Percentiles rank a stretch among this genome's conserved stretches.
These are phyloP conservation scores for Trifolium subterraneum DNA, from an alignment of 306 rosid genomes.

Conservation along the genomic window DNA sequence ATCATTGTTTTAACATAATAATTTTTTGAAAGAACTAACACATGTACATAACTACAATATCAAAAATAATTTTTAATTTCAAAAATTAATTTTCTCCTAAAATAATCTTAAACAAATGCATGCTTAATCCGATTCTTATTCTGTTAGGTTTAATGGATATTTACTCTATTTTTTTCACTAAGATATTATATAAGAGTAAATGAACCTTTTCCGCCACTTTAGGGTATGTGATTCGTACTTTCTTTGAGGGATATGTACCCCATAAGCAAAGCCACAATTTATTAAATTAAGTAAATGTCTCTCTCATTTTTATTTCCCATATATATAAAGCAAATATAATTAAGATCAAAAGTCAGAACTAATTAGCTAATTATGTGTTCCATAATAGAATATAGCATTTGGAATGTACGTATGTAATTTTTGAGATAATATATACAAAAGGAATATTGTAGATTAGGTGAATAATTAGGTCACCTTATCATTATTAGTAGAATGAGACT, in stretches of 20 bases:
- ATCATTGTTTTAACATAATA: no score
- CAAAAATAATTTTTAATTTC: no score
- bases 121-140: conserved; percentile 38
- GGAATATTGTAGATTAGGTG: conserved; percentile 52
- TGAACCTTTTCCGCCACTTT: conserved; percentile 27
- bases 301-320: conserved; percentile 14
- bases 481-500: conserved; percentile 38
- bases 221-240: conserved; percentile 43
- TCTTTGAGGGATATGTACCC: conserved; percentile 55
- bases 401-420: conserved; percentile 33
- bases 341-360: conserved; percentile 33
- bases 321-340: conserved; percentile 37
- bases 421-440: conserved; percentile 34
- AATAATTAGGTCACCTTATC: conserved; percentile 42
- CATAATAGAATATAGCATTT: conserved; percentile 34
- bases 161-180: background rate
- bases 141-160: conserved; percentile 37
- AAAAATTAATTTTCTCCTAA: no score
- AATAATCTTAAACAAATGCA: background rate
- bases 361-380: conserved; percentile 2
- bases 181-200: conserved; percentile 18
- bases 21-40: no score
- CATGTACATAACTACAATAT: no score
- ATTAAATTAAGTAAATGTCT: conserved; percentile 15
- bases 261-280: conserved; percentile 44